A percentile compares a stretch with the other conserved stretches of the same genome.
Evolutionary conservation across 2,329 filamentous ascomycete species (phyloP).

Genomic region (Fusarium dlaminii): DNA sequence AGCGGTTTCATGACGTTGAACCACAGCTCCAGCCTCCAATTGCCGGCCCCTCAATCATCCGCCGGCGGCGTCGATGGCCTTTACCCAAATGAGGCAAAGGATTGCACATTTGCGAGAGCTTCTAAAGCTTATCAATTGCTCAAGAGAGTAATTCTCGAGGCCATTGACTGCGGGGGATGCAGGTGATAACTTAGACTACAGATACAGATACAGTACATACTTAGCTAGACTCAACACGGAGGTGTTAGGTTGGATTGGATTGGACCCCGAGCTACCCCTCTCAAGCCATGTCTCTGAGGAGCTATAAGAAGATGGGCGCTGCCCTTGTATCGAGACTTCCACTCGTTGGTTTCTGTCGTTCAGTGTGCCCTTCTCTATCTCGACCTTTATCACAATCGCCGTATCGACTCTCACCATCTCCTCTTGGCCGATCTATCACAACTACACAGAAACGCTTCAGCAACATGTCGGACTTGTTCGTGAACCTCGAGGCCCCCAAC

Average conservation of each 20-base stretch:
- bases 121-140: slow-evolving; percentile 21
- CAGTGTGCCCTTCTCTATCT: neutral
- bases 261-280: slow-evolving; percentile 23
- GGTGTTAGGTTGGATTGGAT: neutral
- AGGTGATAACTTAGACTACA: neutral
- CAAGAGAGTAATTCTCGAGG: neutral
- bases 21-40: slow-evolving; percentile 12
- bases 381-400: slow-evolving; percentile 2
- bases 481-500: slow-evolving; percentile 80
- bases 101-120: neutral
- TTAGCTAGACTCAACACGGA: slow-evolving; percentile 14
- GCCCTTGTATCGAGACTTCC: slow-evolving; percentile 16
- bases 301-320: slow-evolving; percentile 36
- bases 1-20: slow-evolving; percentile 16
- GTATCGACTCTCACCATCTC: slow-evolving; percentile 20
- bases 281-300: slow-evolving; percentile 10
- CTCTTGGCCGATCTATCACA: slow-evolving; percentile 6
- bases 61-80: slow-evolving; percentile 4
- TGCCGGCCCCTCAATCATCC: slow-evolving; percentile 11
- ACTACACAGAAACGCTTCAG: slow-evolving; percentile 26
- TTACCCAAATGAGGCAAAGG: slow-evolving; percentile 32
- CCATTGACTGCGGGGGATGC: slow-evolving; percentile 27
- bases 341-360: neutral
- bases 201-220: neutral
- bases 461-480: slow-evolving; percentile 41